phyloP scores from a whole-genome alignment of 2,329 filamentous ascomycete species.

The Cercospora sp. region DNA sequence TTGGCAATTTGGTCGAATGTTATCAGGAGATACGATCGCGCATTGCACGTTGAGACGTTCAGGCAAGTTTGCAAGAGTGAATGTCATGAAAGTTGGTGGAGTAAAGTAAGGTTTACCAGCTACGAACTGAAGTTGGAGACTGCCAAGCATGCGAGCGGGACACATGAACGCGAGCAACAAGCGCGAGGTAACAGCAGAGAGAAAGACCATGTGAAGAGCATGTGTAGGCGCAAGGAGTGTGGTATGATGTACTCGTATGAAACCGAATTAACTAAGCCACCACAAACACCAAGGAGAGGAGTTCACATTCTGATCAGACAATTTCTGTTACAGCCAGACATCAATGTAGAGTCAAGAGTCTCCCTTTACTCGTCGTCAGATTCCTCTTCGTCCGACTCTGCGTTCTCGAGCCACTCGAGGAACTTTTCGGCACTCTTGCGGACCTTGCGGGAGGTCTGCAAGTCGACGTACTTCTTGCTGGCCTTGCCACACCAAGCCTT shows the following conservation, averaged over 20 bases:
- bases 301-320: slow-evolving; percentile 19
- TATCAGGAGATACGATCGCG: slow-evolving; percentile 28
- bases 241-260: slow-evolving; percentile 8
- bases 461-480: slow-evolving; percentile 97
- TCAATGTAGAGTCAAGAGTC: not conserved
- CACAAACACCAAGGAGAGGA: slow-evolving; percentile 16
- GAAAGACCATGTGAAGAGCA: not conserved
- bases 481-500: slow-evolving; percentile 91
- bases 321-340: slow-evolving; percentile 10
- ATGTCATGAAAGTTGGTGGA: not conserved
- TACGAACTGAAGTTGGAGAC: not conserved
- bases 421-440: slow-evolving; percentile 93
- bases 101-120: not conserved
- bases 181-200: not conserved
- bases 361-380: slow-evolving; percentile 27
- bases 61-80: not conserved
- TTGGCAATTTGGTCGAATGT: not conserved
- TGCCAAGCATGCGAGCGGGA: not conserved
- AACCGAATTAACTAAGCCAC: slow-evolving; percentile 15
- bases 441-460: slow-evolving; percentile 87
- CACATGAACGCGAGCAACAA: not conserved
- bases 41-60: not conserved
- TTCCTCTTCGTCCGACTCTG: slow-evolving; percentile 36
- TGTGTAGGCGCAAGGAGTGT: slow-evolving; percentile 9
- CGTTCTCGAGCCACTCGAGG: slow-evolving; percentile 78